phyloP scores from a whole-genome alignment of 495 filamentous ascomycete species.

The Penicillium herquei region DNA sequence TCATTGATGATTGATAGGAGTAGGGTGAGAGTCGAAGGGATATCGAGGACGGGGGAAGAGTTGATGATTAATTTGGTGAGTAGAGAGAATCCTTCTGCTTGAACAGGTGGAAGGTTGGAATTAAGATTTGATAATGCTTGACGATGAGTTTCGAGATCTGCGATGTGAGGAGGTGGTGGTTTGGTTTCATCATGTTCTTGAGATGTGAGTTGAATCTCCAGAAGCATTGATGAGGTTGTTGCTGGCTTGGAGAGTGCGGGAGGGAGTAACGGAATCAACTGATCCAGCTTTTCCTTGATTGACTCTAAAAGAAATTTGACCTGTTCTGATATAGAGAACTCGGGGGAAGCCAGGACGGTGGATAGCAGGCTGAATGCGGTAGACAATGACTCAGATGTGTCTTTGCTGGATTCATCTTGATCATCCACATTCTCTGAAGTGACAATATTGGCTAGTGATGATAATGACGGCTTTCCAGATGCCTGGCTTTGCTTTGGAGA shows the following conservation, averaged over 20 bases:
- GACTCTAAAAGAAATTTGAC: conserved; percentile 40
- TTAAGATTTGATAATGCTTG: conserved; percentile 73
- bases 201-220: conserved; percentile 57
- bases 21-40: conserved; percentile 64
- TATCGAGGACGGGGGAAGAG: conserved; percentile 65
- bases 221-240: conserved; percentile 54
- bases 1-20: conserved; percentile 66
- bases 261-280: conserved; percentile 40
- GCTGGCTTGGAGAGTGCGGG: conserved; percentile 34
- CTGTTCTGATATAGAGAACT: conserved; percentile 53
- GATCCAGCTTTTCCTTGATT: conserved; percentile 52
- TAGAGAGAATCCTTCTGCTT: conserved; percentile 73
- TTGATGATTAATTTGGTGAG: conserved; percentile 62
- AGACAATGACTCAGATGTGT: conserved; percentile 48
- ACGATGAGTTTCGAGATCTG: conserved; percentile 68
- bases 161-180: conserved; percentile 41
- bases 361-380: conserved; percentile 67
- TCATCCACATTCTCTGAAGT: conserved; percentile 14
- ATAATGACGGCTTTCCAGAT: conserved; percentile 32
- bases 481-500: conserved; percentile 1
- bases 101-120: conserved; percentile 72
- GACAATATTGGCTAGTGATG: conserved; percentile 39
- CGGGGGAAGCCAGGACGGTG: conserved; percentile 61
- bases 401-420: conserved; percentile 35
- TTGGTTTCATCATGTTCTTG: conserved; percentile 47